Base-by-base conservation (phyloP, 2,329 filamentous ascomycete genomes). In the Cytospora piceicola region DNA sequence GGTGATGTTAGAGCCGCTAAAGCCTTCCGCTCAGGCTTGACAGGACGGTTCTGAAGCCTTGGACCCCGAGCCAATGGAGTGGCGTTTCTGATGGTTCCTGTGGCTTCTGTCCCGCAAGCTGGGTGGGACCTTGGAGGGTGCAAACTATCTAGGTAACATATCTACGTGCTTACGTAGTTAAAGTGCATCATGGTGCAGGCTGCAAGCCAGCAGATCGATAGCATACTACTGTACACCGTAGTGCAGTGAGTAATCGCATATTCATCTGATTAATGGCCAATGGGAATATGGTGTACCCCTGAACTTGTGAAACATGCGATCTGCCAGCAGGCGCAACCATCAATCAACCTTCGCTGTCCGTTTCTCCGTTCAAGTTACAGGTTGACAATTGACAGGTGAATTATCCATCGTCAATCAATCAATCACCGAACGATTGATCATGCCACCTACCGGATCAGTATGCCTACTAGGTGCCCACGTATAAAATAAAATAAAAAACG, bases 251-350 rank as follows among this genome's bases (percentile, higher is more conserved):
- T 46, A n/a, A 46, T n/a, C 17, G 39, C 39, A n/a, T 46, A 4
- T 20, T n/a, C 17, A 3, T n/a, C 3, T n/a, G 4, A 1, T 11
- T 15, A 46, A 46, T 46, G 42, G n/a, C 42, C 42, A 49, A 49
- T 49, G 8, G 42, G 4, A 49, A 22, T 12, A 22, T 9, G n/a
- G 12, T 22, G 42, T 22, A 8, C 42, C 42, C 42, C 42, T 49
- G 42, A n/a, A 49, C 24, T 46, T 49, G n/a, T 49, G 42, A 49
- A 49, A 49, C 42, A 49, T 49, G n/a, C 22, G 42, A 49, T 49
- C 42, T 46, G 42, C 42, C 8, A 49, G n/a, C 20, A n/a, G 12
- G 7, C n/a, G n/a, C 7, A 11, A 49, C 11, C 42, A 49, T 11
- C 9, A 46, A 46, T 49, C 8, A 49, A 22, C 42, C 42, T 49